Percentiles rank a stretch among this genome's conserved stretches.
Evolutionary conservation across 768 basidiomycete genomes (phyloP).

Genomic region (Termitomyces sp.): DNA sequence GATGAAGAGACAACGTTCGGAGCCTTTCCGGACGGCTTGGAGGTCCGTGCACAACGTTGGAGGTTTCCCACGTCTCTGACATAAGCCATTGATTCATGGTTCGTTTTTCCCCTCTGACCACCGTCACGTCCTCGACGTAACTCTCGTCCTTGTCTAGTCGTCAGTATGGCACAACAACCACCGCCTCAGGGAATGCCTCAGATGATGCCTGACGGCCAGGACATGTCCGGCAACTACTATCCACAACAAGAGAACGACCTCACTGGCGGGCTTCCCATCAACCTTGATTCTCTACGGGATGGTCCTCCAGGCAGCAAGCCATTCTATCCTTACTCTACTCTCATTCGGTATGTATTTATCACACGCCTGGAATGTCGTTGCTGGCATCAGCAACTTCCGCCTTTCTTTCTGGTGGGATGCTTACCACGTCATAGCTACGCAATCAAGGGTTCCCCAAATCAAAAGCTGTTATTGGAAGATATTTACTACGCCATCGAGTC

Average conservation of each 20-base stretch:
- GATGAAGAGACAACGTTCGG: conserved; percentile 15
- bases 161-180: conserved; percentile 47
- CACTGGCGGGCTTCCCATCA: conserved; percentile 81
- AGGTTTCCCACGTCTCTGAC: conserved; percentile 59
- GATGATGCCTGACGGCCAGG: conserved; percentile 61
- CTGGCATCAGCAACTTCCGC: conserved; percentile 13
- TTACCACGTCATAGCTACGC: conserved; percentile 57
- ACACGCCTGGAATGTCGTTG: neutral
- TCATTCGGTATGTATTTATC: conserved; percentile 66
- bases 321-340: conserved; percentile 88
- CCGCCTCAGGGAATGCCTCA: conserved; percentile 58
- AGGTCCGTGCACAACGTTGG: conserved; percentile 57
- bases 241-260: conserved; percentile 68
- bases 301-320: conserved; percentile 88
- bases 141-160: conserved; percentile 20
- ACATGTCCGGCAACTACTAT: conserved; percentile 63
- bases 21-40: conserved; percentile 16
- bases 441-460: conserved; percentile 88
- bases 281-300: conserved; percentile 81
- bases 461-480: conserved; percentile 81
- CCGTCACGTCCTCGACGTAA: conserved; percentile 39
- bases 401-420: conserved; percentile 5
- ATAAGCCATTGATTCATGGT: conserved; percentile 44
- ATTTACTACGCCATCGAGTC: conserved; percentile 92
- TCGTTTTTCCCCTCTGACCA: conserved; percentile 42